These are phyloP conservation scores for Citrus inodora DNA, from an alignment of 345 rosid species.

Conservation along the genomic window DNA sequence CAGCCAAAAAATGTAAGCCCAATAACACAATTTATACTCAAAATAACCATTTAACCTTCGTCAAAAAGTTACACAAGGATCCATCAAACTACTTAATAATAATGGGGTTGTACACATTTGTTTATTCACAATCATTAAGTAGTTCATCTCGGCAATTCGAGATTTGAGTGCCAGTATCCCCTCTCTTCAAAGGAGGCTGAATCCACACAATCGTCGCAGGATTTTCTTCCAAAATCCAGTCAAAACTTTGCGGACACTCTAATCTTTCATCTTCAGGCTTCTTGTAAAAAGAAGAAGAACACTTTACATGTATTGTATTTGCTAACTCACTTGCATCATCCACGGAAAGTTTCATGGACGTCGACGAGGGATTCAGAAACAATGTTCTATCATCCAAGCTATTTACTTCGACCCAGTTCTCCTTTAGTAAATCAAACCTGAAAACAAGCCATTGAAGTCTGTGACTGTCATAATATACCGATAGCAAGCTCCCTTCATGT, in stretches of 20 bases:
- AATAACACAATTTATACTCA: too few species aligned
- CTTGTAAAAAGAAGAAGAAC: background rate
- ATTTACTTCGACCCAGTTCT: background rate
- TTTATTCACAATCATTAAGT: too few species aligned
- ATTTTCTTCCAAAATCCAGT: background rate
- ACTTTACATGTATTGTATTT: background rate
- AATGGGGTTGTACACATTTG: too few species aligned
- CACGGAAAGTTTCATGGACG: background rate
- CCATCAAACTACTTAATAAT: too few species aligned
- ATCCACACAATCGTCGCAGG: background rate
- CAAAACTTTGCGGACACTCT: background rate
- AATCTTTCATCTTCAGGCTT: background rate
- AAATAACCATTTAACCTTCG: too few species aligned
- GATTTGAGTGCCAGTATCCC: background rate
- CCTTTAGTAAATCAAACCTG: background rate
- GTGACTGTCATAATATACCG: background rate
- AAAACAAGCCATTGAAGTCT: background rate
- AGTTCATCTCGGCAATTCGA: too few species aligned
- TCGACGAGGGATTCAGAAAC: background rate
- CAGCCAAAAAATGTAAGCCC: too few species aligned
- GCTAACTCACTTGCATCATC: background rate
- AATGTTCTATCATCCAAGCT: background rate
- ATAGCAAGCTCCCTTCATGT: background rate
- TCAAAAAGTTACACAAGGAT: too few species aligned
- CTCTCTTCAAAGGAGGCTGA: background rate